Evolutionary conservation across 768 basidiomycete genomes (phyloP).

Genomic region (Podaxis pistillaris): DNA sequence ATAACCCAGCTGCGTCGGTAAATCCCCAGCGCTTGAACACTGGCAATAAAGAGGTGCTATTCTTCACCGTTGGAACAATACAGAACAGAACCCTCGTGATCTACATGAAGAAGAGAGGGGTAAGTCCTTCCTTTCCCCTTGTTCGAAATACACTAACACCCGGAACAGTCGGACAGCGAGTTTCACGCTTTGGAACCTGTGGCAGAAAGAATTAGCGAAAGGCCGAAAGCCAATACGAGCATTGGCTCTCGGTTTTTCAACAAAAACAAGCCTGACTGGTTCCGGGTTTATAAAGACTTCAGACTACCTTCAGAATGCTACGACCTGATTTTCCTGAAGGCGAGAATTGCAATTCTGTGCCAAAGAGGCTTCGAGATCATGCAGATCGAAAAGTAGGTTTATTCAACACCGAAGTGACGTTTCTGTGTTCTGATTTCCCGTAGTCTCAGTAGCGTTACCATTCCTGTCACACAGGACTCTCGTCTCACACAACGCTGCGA

Average conservation of each 20-base stretch:
- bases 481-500: constrained; percentile 79
- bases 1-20: constrained; percentile 64
- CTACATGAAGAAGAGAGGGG: constrained; percentile 77
- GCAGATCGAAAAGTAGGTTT: constrained; percentile 83
- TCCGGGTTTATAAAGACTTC: constrained; percentile 87
- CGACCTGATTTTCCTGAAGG: constrained; percentile 87
- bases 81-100: constrained; percentile 83
- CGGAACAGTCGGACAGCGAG: constrained; percentile 66
- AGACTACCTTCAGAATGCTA: constrained; percentile 83
- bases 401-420: background rate
- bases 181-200: constrained; percentile 96
- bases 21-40: constrained; percentile 84
- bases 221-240: constrained; percentile 59
- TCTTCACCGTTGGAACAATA: constrained; percentile 91
- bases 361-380: constrained; percentile 97
- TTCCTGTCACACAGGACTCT: constrained; percentile 72
- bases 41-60: constrained; percentile 91
- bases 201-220: constrained; percentile 79
- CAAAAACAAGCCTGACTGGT: constrained; percentile 80
- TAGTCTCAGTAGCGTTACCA: constrained; percentile 84
- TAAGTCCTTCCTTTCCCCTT: constrained; percentile 36
- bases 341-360: constrained; percentile 88
- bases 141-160: constrained; percentile 1
- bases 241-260: constrained; percentile 57
- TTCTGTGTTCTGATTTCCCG: background rate